Evolutionary conservation across 331 rosid genomes (phyloP).

Genomic region (Erythrophleum ivorense): DNA sequence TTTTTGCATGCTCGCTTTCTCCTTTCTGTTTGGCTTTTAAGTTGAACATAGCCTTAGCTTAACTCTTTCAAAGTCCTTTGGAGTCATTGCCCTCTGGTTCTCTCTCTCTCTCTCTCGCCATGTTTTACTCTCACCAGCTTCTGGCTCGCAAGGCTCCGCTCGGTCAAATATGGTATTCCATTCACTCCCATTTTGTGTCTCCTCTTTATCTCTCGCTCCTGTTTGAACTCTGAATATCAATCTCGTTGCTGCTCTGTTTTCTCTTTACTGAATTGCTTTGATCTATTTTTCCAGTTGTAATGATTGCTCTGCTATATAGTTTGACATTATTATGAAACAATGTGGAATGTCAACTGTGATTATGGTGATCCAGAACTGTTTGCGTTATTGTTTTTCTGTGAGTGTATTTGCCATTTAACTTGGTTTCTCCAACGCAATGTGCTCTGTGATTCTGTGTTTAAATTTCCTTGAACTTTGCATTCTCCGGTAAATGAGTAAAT

Average conservation of each 20-base stretch:
- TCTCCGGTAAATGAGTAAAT: neutral
- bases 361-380: neutral
- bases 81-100: neutral
- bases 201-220: neutral
- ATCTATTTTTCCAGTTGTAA: neutral
- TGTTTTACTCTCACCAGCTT: constrained; percentile 78
- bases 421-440: neutral
- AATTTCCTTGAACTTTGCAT: neutral
- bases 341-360: neutral
- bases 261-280: neutral
- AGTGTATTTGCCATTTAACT: neutral
- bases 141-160: constrained; percentile 74
- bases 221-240: neutral
- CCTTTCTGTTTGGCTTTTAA: neutral
- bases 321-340: neutral
- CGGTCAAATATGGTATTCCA: constrained; percentile 65
- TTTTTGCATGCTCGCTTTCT: neutral
- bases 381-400: neutral
- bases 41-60: neutral
- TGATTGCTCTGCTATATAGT: neutral
- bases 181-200: neutral
- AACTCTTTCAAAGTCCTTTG: neutral
- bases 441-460: constrained; percentile 2
- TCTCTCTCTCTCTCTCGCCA: constrained; percentile 11
- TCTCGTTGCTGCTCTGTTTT: neutral